Base-by-base conservation (phyloP, 352 stramenopile genomes). In the Pythium folliculosum region DNA sequence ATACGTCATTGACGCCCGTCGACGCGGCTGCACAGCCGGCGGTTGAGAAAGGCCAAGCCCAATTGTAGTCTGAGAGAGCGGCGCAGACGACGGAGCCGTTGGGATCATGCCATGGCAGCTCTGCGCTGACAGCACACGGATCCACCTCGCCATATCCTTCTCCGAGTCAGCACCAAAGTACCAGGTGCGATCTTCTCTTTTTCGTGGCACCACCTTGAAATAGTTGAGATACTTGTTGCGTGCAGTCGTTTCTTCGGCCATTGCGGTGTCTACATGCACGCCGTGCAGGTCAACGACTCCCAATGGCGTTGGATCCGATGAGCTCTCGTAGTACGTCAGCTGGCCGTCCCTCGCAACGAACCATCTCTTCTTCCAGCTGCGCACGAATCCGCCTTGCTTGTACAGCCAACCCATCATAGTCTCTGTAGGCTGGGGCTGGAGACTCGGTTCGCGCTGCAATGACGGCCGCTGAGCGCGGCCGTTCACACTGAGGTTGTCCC, bases 351-450 rank as follows among this genome's bases (percentile, higher is more conserved):
- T 82, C 19, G 84, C 82, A 10, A 95, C 84, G 69, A 92, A 93
- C 86, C 86, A 95, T 48, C 86, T 77, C 48, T 88, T 88, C 65
- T 92, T 95, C 86, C 86, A 95, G 72, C 89, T 93, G 52, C 90
- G 89, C 23, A 95, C 78, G 27, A 95, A 92, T 3, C 86, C 86
- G 38, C 83, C 86, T 65, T 91, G 78, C 44, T 93, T 91, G 52
- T 86, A 85, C 45, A 93, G 57, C 80, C 81, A 92, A 5, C 83
- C 84, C 71, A 89, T 88, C 75, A 88, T 86, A 2, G 73, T 79
- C 50, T 71, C 70, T 17, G 70, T 52, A 0, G 40, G 47, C 22
- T 63, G 43, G 17, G 56, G 64, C 43, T 60, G 56, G 7, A 61
- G 32, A 40, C 56, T 62, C 0, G 64, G 40, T 17, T 61, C 50